phyloP scores from a whole-genome alignment of 306 rosid genomes.

The Vicia sativa region DNA sequence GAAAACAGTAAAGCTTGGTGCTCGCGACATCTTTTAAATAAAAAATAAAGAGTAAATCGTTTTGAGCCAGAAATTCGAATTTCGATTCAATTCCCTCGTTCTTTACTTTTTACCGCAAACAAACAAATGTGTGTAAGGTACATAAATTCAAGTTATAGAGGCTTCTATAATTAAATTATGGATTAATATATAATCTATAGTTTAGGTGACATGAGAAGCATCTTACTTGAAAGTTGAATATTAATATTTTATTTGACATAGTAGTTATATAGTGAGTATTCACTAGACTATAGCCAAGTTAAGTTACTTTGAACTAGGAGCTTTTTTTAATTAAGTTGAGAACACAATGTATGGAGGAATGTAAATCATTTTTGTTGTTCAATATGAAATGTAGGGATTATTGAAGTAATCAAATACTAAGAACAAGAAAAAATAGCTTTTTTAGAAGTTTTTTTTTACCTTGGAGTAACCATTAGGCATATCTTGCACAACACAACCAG shows the following conservation, averaged over 20 bases:
- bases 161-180: conserved; percentile 49
- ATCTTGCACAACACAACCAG: conserved; percentile 98
- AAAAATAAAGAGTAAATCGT: no score
- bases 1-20: no score
- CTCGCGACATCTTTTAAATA: no score
- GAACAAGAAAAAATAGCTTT: conserved; percentile 7
- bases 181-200: conserved; percentile 38
- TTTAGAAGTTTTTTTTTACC: conserved; percentile 45
- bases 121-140: conserved; percentile 55
- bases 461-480: conserved; percentile 98
- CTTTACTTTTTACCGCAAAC: no score
- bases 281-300: conserved; percentile 45
- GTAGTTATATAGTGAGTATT: conserved; percentile 52
- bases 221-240: conserved; percentile 34
- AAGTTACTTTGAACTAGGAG: conserved; percentile 51
- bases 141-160: conserved; percentile 54
- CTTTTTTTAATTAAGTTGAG: conserved; percentile 26
- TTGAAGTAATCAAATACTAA: neutral
- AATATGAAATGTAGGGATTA: conserved; percentile 19
- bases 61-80: no score
- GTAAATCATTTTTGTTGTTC: conserved; percentile 39
- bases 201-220: conserved; percentile 50
- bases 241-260: conserved; percentile 52
- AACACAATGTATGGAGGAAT: conserved; percentile 33
- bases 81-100: no score